Percentiles rank a stretch among this genome's conserved stretches.
These are phyloP conservation scores for Plectranthus barbatus DNA, from an alignment of 257 asterid species.

Conservation along the genomic window DNA sequence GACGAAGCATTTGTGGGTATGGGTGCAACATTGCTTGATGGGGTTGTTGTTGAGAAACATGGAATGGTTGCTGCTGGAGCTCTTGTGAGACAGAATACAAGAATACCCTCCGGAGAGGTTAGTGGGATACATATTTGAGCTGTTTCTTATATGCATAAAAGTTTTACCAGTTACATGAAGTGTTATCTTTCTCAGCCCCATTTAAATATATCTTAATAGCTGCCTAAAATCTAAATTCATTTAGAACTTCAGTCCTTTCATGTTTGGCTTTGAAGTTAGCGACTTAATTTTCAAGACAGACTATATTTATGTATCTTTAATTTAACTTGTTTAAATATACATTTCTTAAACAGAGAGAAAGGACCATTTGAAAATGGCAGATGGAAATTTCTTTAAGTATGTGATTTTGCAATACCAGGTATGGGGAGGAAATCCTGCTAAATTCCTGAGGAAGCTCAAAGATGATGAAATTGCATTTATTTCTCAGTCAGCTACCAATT, in stretches of 20 bases:
- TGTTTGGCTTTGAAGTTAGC: neutral
- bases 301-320: neutral
- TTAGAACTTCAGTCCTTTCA: neutral
- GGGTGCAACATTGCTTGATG: slow-evolving; percentile 97
- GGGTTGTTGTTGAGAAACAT: slow-evolving; percentile 82
- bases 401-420: slow-evolving; percentile 35
- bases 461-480: slow-evolving; percentile 82
- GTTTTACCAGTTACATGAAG: neutral
- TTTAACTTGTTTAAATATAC: neutral
- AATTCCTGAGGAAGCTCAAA: slow-evolving; percentile 84
- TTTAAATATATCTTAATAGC: slow-evolving; percentile 2
- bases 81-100: slow-evolving; percentile 86
- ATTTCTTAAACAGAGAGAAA: neutral
- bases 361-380: neutral
- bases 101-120: slow-evolving; percentile 90
- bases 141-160: neutral
- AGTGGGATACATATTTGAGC: slow-evolving; percentile 9
- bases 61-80: slow-evolving; percentile 99
- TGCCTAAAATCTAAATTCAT: neutral
- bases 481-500: slow-evolving; percentile 75
- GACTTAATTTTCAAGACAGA: no score
- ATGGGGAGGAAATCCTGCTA: slow-evolving; percentile 99
- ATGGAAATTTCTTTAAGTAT: neutral
- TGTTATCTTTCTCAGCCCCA: neutral
- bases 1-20: slow-evolving; percentile 90